Conservation (phyloP, 2,329 filamentous ascomycete species). For the Exophiala xenobiotica region DNA sequence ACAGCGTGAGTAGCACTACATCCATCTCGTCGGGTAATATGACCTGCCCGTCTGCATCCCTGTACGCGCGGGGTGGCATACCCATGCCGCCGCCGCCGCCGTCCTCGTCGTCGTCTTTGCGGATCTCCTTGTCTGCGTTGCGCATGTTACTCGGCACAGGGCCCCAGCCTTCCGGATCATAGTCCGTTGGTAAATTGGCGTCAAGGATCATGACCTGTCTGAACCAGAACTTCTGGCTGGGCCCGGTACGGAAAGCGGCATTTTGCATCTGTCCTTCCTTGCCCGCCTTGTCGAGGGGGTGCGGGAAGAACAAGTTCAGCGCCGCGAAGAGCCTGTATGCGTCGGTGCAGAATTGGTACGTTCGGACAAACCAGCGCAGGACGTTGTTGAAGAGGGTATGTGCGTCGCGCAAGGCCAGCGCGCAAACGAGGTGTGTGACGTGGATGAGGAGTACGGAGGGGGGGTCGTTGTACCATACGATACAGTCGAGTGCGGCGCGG, state of each 20-base stretch:
- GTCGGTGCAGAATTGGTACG: slow-evolving; percentile 76
- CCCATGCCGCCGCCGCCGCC: not conserved
- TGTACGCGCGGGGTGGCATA: slow-evolving; percentile 18
- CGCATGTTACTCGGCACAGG: slow-evolving; percentile 38
- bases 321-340: slow-evolving; percentile 79
- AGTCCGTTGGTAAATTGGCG: slow-evolving; percentile 58
- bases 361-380: slow-evolving; percentile 75
- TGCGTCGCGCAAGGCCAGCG: slow-evolving; percentile 73
- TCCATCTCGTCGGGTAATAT: slow-evolving; percentile 59
- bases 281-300: slow-evolving; percentile 48
- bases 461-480: slow-evolving; percentile 73
- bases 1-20: slow-evolving; percentile 78
- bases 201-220: slow-evolving; percentile 91
- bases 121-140: slow-evolving; percentile 15
- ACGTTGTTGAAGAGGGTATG: slow-evolving; percentile 72
- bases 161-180: slow-evolving; percentile 37
- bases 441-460: slow-evolving; percentile 71
- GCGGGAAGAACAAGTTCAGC: slow-evolving; percentile 71
- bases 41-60: no score
- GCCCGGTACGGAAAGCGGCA: slow-evolving; percentile 63
- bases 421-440: slow-evolving; percentile 77
- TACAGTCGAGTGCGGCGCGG: slow-evolving; percentile 73
- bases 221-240: slow-evolving; percentile 85
- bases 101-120: slow-evolving; percentile 35
- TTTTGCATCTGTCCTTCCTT: slow-evolving; percentile 20